phyloP scores from a whole-genome alignment of 169 alveolate species.

The Plasmodium reichenowi region DNA sequence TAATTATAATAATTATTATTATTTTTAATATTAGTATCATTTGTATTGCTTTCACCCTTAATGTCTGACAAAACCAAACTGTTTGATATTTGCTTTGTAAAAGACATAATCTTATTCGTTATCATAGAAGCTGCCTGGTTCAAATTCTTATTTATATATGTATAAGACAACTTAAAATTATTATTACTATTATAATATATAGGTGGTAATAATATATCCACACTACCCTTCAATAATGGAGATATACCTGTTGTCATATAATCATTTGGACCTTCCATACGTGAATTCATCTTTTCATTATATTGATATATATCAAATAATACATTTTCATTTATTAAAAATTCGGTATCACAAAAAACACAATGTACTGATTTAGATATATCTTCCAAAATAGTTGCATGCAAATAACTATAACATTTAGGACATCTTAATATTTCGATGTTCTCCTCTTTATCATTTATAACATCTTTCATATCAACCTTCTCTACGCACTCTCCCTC shows the following conservation, averaged over 20 bases:
- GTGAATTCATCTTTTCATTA: conserved; percentile 49
- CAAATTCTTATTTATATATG: conserved; percentile 40
- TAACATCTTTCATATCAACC: conserved; percentile 78
- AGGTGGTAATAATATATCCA: conserved; percentile 83
- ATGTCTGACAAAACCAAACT: conserved; percentile 28
- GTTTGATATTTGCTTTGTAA: conserved; percentile 69
- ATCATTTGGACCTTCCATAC: conserved; percentile 12
- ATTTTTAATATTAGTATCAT: not conserved
- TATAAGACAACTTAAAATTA: conserved; percentile 37
- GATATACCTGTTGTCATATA: conserved; percentile 10
- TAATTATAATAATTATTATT: not conserved
- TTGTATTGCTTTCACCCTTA: conserved; percentile 1
- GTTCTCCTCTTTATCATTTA: conserved; percentile 76
- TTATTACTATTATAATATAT: conserved; percentile 72
- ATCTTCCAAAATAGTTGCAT: conserved; percentile 80
- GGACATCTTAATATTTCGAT: conserved; percentile 83
- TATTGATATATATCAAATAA: conserved; percentile 57
- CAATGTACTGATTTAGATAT: conserved; percentile 72
- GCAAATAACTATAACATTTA: conserved; percentile 81
- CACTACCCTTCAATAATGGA: conserved; percentile 81
- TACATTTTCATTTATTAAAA: conserved; percentile 76
- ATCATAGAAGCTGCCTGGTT: conserved; percentile 71
- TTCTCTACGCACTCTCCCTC: conserved; percentile 77
- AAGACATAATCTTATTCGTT: conserved; percentile 63
- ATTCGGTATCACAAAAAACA: conserved; percentile 81